A percentile compares a stretch with the other conserved stretches of the same genome.
phyloP scores from a whole-genome alignment of 1,284 basidiomycete genomes.

The Puccinia brachypodii region DNA sequence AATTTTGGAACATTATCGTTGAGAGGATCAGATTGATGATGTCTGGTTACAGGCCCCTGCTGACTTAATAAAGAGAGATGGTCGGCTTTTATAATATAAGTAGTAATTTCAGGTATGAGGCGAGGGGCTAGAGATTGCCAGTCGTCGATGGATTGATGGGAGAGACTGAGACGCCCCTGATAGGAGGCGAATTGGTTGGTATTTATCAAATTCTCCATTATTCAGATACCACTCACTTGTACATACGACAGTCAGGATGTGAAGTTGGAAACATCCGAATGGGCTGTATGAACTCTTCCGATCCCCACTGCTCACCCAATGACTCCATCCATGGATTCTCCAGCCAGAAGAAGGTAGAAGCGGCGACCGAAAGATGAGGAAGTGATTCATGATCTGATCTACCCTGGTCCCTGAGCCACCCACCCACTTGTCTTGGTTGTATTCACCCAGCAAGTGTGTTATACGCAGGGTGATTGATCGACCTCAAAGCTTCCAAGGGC shows the following conservation, averaged over 20 bases:
- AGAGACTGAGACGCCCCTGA: background rate
- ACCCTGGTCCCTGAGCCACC: conserved; percentile 10
- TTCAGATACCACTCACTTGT: no score
- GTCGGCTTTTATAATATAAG: background rate
- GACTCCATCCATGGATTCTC: background rate
- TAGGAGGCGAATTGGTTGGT: background rate
- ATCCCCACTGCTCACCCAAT: background rate
- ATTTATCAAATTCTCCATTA: background rate
- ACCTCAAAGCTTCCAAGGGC: background rate
- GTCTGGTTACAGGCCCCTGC: background rate
- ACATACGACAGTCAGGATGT: no score
- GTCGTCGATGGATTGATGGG: no score
- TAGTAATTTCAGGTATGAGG: background rate
- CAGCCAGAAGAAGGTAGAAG: conserved; percentile 5
- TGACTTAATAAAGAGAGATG: background rate
- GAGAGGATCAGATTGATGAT: no score
- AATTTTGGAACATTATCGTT: background rate
- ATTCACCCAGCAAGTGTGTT: background rate
- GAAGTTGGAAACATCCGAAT: background rate
- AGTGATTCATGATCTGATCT: background rate
- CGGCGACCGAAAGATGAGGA: background rate
- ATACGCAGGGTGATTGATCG: background rate
- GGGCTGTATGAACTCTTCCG: background rate
- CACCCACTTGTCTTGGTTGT: background rate
- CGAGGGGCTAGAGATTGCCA: background rate